Evolutionary conservation across 2,329 filamentous ascomycete genomes (phyloP), one percentile per base, ranked within the genome.

Genomic region (Clonostachys rosea): DNA sequence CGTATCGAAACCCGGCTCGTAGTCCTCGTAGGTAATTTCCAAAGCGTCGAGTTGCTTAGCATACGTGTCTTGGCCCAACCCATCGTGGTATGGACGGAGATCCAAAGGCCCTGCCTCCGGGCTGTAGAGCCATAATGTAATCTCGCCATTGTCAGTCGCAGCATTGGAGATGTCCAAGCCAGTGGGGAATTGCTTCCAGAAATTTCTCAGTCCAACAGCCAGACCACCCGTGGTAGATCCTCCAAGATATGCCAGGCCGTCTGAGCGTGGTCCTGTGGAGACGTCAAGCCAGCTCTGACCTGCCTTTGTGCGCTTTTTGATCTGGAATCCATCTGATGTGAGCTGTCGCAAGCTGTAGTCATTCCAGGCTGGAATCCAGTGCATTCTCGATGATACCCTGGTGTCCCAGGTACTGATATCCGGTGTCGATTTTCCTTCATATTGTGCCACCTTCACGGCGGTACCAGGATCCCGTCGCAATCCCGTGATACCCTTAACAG

Each of bases 1-100:
- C 0, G 75, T 81, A 46, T 74, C 68, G 45, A 78, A 79, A 0
- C 72, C 74, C 0, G 61, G 66, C 50, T 84, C 79, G 46, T 71
- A 84, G 51, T 84, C 80, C 50, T 84, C 81, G 51, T 84, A 84
- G 0, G 81, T 84, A 18, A 84, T 76, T 30, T 81, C 69, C 0
- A 83, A 68, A 2, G 78, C 81, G 48, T 82, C 79, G 2, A 83
- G 62, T 57, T 84, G 78, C 34, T 83, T 70, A 3, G 62, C 67
- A 49, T 82, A 84, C 0, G 71, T 75, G 42, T 80, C 71, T 53
- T 77, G 54, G 0, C 75, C 76, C 13, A 83, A 58, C 1, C 76
- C 75, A 50, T 83, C 78, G 42, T 83, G 79, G 49, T 76, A 83
- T 0, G 76, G 74, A 3, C 75, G 64, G 10, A 80, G 60, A 42